phyloP scores from a whole-genome alignment of 768 basidiomycete species.

The Leccinum obscurum region DNA sequence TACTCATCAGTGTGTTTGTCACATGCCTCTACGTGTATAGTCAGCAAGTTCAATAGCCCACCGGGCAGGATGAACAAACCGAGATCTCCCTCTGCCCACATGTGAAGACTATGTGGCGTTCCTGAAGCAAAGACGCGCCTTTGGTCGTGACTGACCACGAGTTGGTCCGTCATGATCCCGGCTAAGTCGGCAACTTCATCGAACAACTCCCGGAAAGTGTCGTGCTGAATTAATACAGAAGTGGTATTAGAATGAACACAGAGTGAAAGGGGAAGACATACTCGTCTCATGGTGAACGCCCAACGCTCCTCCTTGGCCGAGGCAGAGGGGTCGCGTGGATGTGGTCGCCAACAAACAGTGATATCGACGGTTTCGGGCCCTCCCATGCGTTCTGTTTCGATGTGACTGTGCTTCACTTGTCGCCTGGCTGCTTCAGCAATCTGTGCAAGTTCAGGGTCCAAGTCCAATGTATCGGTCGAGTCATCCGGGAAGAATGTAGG shows the following conservation, averaged over 20 bases:
- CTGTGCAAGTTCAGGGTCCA: slow-evolving; percentile 62
- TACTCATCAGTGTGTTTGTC: slow-evolving; percentile 64
- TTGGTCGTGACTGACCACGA: slow-evolving; percentile 62
- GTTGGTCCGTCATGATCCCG: slow-evolving; percentile 44
- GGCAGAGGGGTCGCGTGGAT: slow-evolving; percentile 51
- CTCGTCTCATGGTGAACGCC: slow-evolving; percentile 60
- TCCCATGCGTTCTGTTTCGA: slow-evolving; percentile 29
- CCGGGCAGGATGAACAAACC: slow-evolving; percentile 41
- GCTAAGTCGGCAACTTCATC: slow-evolving; percentile 66
- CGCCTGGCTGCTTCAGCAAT: slow-evolving; percentile 47
- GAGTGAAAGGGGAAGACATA: slow-evolving; percentile 30
- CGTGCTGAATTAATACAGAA: slow-evolving; percentile 43
- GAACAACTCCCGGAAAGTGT: slow-evolving; percentile 64
- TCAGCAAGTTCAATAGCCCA: slow-evolving; percentile 10
- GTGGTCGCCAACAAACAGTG: slow-evolving; percentile 63
- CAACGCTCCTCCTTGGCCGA: slow-evolving; percentile 41
- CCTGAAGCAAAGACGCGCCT: slow-evolving; percentile 69
- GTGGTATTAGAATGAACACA: neutral
- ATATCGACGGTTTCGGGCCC: slow-evolving; percentile 45
- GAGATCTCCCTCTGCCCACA: slow-evolving; percentile 69
- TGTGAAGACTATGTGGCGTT: slow-evolving; percentile 61
- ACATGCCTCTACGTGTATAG: slow-evolving; percentile 55
- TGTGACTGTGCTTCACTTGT: slow-evolving; percentile 28
- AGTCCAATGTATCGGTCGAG: slow-evolving; percentile 46
- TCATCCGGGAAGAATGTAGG: slow-evolving; percentile 46